Conservation (phyloP, 2,329 filamentous ascomycete genomes). For the Alternaria longipes region DNA sequence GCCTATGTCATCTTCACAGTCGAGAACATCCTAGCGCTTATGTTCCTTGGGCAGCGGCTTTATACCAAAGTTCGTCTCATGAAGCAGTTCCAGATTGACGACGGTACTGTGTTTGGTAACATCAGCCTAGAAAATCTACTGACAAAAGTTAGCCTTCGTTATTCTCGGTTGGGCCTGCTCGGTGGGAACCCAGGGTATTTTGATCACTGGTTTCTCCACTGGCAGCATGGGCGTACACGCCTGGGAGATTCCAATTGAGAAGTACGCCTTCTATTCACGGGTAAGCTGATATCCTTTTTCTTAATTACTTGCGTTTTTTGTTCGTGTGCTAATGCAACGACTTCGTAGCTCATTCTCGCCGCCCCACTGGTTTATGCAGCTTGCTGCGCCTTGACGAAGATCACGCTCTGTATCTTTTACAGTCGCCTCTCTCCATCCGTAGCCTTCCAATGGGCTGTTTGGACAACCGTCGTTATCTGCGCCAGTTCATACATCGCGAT, state of each 20-base stretch:
- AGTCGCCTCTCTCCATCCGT: constrained; percentile 20
- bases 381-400: constrained; percentile 28
- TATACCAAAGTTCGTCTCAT: constrained; percentile 37
- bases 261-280: constrained; percentile 24
- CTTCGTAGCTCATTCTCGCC: constrained; percentile 23
- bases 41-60: constrained; percentile 39
- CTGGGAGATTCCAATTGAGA: constrained; percentile 32
- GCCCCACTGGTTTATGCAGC: constrained; percentile 26
- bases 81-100: constrained; percentile 36
- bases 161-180: constrained; percentile 23
- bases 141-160: constrained; percentile 10
- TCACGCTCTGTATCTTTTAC: constrained; percentile 32
- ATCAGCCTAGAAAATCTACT: background rate
- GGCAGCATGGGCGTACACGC: constrained; percentile 30
- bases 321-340: constrained; percentile 2
- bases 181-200: constrained; percentile 14
- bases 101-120: constrained; percentile 26
- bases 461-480: constrained; percentile 26
- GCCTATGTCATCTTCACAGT: constrained; percentile 33
- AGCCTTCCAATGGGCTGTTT: constrained; percentile 23
- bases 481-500: constrained; percentile 28
- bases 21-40: constrained; percentile 28
- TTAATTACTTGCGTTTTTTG: background rate
- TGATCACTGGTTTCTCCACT: constrained; percentile 18
- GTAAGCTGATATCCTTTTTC: constrained; percentile 5